phyloP scores from a whole-genome alignment of 345 rosid species.

The Hypericum perforatum region DNA sequence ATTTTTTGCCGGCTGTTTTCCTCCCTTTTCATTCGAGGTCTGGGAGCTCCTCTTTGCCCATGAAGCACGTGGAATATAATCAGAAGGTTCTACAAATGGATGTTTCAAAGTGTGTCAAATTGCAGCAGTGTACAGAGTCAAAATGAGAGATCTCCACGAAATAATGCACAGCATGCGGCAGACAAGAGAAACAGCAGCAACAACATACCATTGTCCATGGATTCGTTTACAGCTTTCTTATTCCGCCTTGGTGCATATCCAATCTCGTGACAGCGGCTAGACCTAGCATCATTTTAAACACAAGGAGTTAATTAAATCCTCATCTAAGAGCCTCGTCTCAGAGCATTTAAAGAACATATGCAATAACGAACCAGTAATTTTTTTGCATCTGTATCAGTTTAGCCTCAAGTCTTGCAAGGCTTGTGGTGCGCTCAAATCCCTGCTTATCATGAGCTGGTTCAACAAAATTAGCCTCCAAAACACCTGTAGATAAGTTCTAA shows the following conservation, averaged over 20 bases:
- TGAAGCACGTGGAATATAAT: slow-evolving; percentile 12
- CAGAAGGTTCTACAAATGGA: slow-evolving; percentile 39
- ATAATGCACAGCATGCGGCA: slow-evolving; percentile 2
- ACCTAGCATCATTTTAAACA: slow-evolving; percentile 25
- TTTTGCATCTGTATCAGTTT: slow-evolving; percentile 39
- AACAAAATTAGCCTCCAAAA: slow-evolving; percentile 67
- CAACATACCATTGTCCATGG: slow-evolving; percentile 2
- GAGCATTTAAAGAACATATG: background rate
- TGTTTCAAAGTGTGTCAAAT: no score
- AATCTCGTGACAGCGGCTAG: slow-evolving; percentile 41
- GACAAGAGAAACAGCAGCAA: slow-evolving; percentile 8
- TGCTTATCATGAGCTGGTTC: slow-evolving; percentile 87
- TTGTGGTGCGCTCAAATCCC: slow-evolving; percentile 63
- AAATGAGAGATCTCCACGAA: slow-evolving; percentile 6
- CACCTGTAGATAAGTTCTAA: slow-evolving; percentile 20
- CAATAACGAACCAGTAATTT: slow-evolving; percentile 37
- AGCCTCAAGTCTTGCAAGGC: slow-evolving; percentile 47
- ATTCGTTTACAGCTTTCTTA: slow-evolving; percentile 10
- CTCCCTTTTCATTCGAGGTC: background rate
- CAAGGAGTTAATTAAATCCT: background rate
- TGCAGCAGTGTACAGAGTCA: slow-evolving; percentile 2
- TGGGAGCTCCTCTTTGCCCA: background rate
- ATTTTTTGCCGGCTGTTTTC: no score
- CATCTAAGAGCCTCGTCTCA: background rate
- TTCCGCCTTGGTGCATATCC: slow-evolving; percentile 48